Conservation (phyloP, 2,329 filamentous ascomycete species). For the Aspergillus sp. region DNA sequence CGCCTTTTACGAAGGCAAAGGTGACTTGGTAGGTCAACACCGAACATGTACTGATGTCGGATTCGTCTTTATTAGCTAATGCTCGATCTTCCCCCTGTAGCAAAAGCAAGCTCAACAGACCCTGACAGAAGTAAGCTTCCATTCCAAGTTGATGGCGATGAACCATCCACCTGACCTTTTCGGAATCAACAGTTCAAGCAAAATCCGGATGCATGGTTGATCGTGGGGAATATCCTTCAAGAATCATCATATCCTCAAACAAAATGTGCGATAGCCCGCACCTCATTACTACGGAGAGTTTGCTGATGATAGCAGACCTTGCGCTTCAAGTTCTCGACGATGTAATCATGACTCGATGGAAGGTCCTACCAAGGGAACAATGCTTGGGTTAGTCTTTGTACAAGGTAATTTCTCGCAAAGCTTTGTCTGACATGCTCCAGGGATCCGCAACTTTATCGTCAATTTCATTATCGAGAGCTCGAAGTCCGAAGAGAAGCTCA, state of each 20-base stretch:
- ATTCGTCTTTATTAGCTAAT: not conserved
- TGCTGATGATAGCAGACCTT: slow-evolving; percentile 66
- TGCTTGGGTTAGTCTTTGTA: slow-evolving; percentile 71
- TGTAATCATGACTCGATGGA: slow-evolving; percentile 99
- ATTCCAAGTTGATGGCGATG: not conserved
- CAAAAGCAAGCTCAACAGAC: slow-evolving; percentile 95
- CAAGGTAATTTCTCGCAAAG: not conserved
- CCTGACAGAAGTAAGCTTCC: slow-evolving; percentile 77
- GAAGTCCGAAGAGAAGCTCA: slow-evolving; percentile 83
- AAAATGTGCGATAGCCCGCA: slow-evolving; percentile 71
- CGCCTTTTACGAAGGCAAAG: slow-evolving; percentile 95
- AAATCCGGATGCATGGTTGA: slow-evolving; percentile 95
- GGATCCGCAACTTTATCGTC: slow-evolving; percentile 98
- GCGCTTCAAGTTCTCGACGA: slow-evolving; percentile 95
- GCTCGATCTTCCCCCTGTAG: slow-evolving; percentile 51
- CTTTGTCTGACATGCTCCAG: slow-evolving; percentile 51
- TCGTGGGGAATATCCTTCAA: slow-evolving; percentile 95
- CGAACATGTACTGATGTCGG: not conserved
- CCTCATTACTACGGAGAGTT: slow-evolving; percentile 2
- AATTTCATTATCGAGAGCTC: slow-evolving; percentile 97
- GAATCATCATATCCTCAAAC: slow-evolving; percentile 93
- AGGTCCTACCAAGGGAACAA: slow-evolving; percentile 92
- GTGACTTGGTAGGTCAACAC: slow-evolving; percentile 76
- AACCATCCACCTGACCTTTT: slow-evolving; percentile 17
- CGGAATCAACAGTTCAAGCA: slow-evolving; percentile 80